Evolutionary conservation across 1,284 basidiomycete species (phyloP), one percentile per base, ranked within the genome.

Genomic region (Trametes hirsuta): DNA sequence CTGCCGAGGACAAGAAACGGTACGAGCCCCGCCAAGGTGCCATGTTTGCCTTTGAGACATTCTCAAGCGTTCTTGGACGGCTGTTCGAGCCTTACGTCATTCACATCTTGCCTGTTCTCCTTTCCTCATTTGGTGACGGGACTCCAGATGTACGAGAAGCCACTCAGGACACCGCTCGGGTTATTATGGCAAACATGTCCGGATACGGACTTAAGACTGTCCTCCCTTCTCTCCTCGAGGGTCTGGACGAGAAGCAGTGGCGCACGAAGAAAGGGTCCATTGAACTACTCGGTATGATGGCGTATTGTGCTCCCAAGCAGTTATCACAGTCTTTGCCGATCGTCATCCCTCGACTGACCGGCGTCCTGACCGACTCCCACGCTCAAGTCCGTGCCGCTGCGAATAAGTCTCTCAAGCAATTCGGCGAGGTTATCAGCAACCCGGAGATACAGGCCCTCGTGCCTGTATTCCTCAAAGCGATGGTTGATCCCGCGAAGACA

Each of bases 241-340:
- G 95, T 37, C 80, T 99, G 48, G 96, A 98, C 67, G 97, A 99
- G 75, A 98, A 98, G 74, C 97, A 99, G 74, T 99, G 97, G 97
- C 84, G 97, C 30, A 95, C 96, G 1, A 99, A 99, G 81, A 98
- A 98, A 79, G 97, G 84, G 1, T 97, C 95, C 3, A 98, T 99
- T 66, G 97, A 99, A 74, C 78, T 99, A n/a, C 81, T 99, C 56
- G 97, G 97, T 39, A 93, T 96, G 80, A 99, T 99, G 96, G 97
- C 97, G 0, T 99, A 97, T 76, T 97, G 97, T 76, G 95, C 97
- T 6, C 97, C 97, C 2, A 87, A 89, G 51, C 97, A 99, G 75
- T 85, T 99, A 12, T 98, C 97, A 0, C 82, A 95, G 24, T 98
- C 97, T 3, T 82, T 99, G 6, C 97, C 97, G 1, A 94, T 97